Percentiles rank a stretch among this genome's conserved stretches.
Conservation (phyloP, 208 protist genomes). For the Perkinsela sp. region DNA sequence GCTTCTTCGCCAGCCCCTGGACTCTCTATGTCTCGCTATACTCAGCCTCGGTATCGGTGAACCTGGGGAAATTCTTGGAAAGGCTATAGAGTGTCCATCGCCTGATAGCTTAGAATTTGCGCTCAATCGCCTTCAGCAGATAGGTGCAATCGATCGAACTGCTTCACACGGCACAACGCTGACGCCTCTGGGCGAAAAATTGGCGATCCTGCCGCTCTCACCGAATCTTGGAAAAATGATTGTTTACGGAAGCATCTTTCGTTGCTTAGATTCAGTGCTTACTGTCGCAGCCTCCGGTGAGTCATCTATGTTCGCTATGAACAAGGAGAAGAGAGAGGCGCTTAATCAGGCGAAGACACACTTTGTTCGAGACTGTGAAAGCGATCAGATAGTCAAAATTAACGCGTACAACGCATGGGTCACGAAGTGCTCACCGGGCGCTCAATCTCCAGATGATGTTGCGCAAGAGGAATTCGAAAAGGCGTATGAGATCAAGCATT, state of each 20-base stretch:
- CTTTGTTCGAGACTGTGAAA: slow-evolving; percentile 26
- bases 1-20: slow-evolving; percentile 70
- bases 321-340: slow-evolving; percentile 14
- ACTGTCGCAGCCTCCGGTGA: slow-evolving; percentile 55
- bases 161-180: slow-evolving; percentile 28
- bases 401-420: slow-evolving; percentile 70
- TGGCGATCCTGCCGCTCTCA: slow-evolving; percentile 38
- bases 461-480: background rate
- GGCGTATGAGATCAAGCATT: background rate
- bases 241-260: slow-evolving; percentile 50
- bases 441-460: background rate
- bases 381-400: slow-evolving; percentile 40
- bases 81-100: slow-evolving; percentile 36
- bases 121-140: slow-evolving; percentile 26
- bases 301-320: slow-evolving; percentile 21
- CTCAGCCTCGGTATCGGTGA: slow-evolving; percentile 25
- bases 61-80: slow-evolving; percentile 27
- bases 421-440: background rate
- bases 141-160: slow-evolving; percentile 19
- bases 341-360: slow-evolving; percentile 33
- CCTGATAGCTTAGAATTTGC: slow-evolving; percentile 16
- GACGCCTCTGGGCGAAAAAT: slow-evolving; percentile 41
- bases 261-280: slow-evolving; percentile 68
- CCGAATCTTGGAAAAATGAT: slow-evolving; percentile 61
- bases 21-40: slow-evolving; percentile 60